Evolutionary conservation across 768 basidiomycete genomes (phyloP), one percentile per base, ranked within the genome.

Genomic region (Agaricus blazei): DNA sequence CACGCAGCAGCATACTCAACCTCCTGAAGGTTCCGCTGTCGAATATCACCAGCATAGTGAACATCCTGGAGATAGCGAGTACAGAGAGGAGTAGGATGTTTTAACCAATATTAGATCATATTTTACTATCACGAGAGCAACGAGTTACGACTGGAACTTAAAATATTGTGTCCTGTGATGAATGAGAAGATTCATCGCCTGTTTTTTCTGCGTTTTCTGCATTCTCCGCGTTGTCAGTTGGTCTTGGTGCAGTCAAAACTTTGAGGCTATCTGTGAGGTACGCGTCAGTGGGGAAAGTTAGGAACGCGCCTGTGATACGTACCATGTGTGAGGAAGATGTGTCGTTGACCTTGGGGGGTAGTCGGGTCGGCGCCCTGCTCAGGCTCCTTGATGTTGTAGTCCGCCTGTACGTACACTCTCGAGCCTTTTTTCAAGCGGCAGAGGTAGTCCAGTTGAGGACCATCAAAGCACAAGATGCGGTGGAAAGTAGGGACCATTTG

Each of bases 311-410:
- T 15, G 5, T 19, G 26, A 14, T 12, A 59, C 80, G 40, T 58
- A 90, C 92, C 90, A 59, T 93, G 91, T 64, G 81, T 76, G 40
- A 93, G 75, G 70, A 91, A 87, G 52, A 93, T 87, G 67, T 92
- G 90, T 31, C 88, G 84, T 65, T 91, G 90, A 1, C 84, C 87
- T 52, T 83, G 76, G 29, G 85, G 80, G 0, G 87, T 81, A 48
- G 77, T 70, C 2, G 88, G 76, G 50, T 90, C 88, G 11, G 88
- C 81, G 38, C 72, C 75, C 5, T 77, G 68, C 40, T 87, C 86
- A 8, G 90, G 80, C 56, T 92, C 88, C 38, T 85, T 81, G 24
- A 93, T 68, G 67, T 92, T 90, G 58, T 79, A 92, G 60, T 74
- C 76, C 28, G 90, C 85, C 67, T 95, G 92, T 36, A 90, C 90